A percentile compares a stretch with the other conserved stretches of the same genome.
phyloP scores from a whole-genome alignment of 2,329 filamentous ascomycete species.

The Scopulariopsis brevicaulis region DNA sequence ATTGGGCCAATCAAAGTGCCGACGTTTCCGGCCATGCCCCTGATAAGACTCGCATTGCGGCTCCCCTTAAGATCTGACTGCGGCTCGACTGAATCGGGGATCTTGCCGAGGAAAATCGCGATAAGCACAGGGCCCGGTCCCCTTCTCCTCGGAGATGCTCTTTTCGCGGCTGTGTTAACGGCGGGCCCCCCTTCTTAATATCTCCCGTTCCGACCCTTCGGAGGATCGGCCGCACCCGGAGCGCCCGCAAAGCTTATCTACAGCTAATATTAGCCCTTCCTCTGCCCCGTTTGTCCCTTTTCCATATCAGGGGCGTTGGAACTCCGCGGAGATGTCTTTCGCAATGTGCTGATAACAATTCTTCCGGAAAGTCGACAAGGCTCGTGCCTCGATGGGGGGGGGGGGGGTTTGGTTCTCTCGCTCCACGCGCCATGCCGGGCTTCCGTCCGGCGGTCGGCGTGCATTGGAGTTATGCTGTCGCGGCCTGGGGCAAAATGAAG shows the following conservation, averaged over 20 bases:
- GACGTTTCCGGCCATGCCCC: background rate
- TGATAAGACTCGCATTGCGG: background rate
- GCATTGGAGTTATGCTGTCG: background rate
- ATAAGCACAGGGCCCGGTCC: background rate
- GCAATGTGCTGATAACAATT: background rate
- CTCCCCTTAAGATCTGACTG: background rate
- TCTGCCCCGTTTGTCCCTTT: background rate
- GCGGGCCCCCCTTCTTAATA: background rate
- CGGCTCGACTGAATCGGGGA: background rate
- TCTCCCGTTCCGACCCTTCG: background rate
- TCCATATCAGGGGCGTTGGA: background rate
- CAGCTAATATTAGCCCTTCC: background rate
- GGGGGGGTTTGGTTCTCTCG: background rate
- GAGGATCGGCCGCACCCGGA: background rate
- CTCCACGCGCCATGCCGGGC: background rate
- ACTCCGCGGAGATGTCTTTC: background rate
- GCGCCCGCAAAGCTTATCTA: background rate
- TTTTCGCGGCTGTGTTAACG: background rate
- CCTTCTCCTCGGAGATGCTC: background rate
- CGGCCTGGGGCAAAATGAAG: background rate
- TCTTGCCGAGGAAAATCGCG: background rate
- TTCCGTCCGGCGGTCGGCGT: background rate
- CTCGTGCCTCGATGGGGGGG: background rate
- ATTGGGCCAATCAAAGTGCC: background rate
- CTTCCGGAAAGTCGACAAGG: background rate